These are phyloP conservation scores for Mycosphaerelloides madeirae DNA, from an alignment of 2,329 filamentous ascomycete species.

Conservation along the genomic window DNA sequence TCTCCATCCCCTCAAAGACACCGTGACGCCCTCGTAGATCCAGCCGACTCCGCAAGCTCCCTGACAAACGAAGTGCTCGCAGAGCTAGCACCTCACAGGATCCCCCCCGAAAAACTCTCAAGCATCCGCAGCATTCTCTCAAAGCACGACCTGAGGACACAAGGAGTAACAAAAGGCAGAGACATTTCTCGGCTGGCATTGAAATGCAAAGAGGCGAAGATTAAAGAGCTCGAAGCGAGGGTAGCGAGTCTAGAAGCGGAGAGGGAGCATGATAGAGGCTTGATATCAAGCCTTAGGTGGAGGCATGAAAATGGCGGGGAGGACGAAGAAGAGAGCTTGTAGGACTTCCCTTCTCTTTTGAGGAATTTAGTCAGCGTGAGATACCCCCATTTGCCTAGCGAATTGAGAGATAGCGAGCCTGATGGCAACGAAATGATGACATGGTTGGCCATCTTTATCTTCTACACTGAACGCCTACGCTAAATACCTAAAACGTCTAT, in stretches of 20 bases:
- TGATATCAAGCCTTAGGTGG: slow-evolving; percentile 44
- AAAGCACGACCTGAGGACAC: slow-evolving; percentile 53
- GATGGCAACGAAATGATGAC: too few species aligned
- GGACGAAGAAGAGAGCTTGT: background rate
- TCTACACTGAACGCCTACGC: slow-evolving; percentile 6
- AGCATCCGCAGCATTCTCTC: slow-evolving; percentile 47
- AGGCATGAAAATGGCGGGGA: slow-evolving; percentile 14
- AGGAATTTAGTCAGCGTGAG: too few species aligned
- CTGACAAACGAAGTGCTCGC: slow-evolving; percentile 25
- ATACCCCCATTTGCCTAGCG: too few species aligned
- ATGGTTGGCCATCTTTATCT: too few species aligned
- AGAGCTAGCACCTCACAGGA: slow-evolving; percentile 10
- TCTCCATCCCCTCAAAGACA: slow-evolving; percentile 22
- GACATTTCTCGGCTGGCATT: slow-evolving; percentile 61
- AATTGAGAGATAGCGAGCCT: too few species aligned
- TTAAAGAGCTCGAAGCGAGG: slow-evolving; percentile 62
- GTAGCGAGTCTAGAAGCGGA: slow-evolving; percentile 56
- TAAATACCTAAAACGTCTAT: slow-evolving; percentile 13
- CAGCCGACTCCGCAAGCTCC: slow-evolving; percentile 21
- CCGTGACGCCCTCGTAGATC: slow-evolving; percentile 24
- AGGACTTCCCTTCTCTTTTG: too few species aligned
- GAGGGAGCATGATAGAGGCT: slow-evolving; percentile 47
- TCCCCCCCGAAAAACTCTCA: slow-evolving; percentile 25
- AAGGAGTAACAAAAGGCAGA: slow-evolving; percentile 60
- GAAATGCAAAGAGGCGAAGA: slow-evolving; percentile 60